These are phyloP conservation scores for Pyrus communis DNA, from an alignment of 306 rosid species.

Conservation along the genomic window DNA sequence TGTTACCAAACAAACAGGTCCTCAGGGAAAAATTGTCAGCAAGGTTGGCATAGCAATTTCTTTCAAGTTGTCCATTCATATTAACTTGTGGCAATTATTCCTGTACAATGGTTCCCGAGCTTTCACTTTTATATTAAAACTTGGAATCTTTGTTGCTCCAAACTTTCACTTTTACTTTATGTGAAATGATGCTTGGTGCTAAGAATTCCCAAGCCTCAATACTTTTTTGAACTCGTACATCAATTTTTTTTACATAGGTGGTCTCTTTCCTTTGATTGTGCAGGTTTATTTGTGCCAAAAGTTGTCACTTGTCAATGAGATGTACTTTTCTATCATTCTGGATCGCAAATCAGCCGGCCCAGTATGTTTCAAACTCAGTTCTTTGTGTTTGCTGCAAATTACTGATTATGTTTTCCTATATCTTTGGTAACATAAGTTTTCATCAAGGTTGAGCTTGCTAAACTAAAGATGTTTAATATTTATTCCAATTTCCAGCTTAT, in stretches of 20 bases:
- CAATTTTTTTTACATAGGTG: not conserved
- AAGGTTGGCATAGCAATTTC: constrained; percentile 40
- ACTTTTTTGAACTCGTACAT: not conserved
- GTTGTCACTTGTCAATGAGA: constrained; percentile 85
- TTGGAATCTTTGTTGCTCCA: not conserved
- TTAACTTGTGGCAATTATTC: not conserved
- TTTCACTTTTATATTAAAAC: not conserved
- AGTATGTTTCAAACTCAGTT: constrained; percentile 46
- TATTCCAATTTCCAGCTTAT: constrained; percentile 51
- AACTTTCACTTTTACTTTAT: not conserved
- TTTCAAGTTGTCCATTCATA: not conserved
- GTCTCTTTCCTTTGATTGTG: constrained; percentile 18
- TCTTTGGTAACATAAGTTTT: not conserved
- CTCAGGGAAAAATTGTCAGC: constrained; percentile 91
- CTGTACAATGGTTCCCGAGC: not conserved
- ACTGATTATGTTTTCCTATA: constrained; percentile 2
- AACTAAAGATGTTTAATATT: constrained; percentile 1
- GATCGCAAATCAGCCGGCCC: constrained; percentile 93
- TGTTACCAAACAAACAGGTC: constrained; percentile 95
- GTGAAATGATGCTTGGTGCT: not conserved
- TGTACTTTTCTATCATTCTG: constrained; percentile 96
- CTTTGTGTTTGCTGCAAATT: constrained; percentile 5
- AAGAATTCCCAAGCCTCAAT: not conserved
- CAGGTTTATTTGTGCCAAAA: constrained; percentile 90
- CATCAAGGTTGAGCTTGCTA: not conserved